A percentile compares a stretch with the other conserved stretches of the same genome.
Conservation (phyloP, 352 stramenopile genomes). For the Phytopythium chamaehyphon region DNA sequence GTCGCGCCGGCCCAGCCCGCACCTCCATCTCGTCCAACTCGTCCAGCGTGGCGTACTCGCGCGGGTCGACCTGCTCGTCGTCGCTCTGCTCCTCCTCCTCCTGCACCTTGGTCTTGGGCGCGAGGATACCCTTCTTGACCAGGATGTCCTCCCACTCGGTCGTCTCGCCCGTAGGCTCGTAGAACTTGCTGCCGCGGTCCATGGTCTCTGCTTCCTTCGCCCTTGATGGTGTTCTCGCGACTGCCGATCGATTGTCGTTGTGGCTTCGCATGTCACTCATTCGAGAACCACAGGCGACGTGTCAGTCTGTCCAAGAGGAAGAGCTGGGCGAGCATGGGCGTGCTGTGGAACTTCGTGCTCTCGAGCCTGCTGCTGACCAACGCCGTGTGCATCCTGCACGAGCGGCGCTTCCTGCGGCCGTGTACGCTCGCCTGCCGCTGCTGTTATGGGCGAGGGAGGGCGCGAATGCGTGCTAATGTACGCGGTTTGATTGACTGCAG, state of each 20-base stretch:
- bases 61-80: slow-evolving; percentile 66
- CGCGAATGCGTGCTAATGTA: no score
- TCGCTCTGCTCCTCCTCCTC: slow-evolving; percentile 71
- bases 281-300: neutral
- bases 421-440: slow-evolving; percentile 35
- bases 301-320: neutral
- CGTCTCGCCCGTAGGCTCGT: slow-evolving; percentile 85
- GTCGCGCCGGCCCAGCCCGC: neutral
- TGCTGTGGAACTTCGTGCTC: slow-evolving; percentile 88
- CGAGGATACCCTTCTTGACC: slow-evolving; percentile 86
- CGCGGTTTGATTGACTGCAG: slow-evolving; percentile 17
- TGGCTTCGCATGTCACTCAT: slow-evolving; percentile 1
- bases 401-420: slow-evolving; percentile 83
- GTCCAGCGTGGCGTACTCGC: slow-evolving; percentile 77
- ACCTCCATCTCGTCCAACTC: slow-evolving; percentile 84
- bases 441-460: no score
- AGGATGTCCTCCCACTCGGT: slow-evolving; percentile 90
- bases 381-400: slow-evolving; percentile 82
- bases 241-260: neutral
- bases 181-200: slow-evolving; percentile 80
- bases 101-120: slow-evolving; percentile 84
- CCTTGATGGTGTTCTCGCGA: neutral
- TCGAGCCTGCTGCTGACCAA: slow-evolving; percentile 85
- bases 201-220: slow-evolving; percentile 26
- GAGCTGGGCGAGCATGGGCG: slow-evolving; percentile 42